Base-by-base conservation (phyloP, 768 basidiomycete genomes). In the Tulasnella sp. region DNA sequence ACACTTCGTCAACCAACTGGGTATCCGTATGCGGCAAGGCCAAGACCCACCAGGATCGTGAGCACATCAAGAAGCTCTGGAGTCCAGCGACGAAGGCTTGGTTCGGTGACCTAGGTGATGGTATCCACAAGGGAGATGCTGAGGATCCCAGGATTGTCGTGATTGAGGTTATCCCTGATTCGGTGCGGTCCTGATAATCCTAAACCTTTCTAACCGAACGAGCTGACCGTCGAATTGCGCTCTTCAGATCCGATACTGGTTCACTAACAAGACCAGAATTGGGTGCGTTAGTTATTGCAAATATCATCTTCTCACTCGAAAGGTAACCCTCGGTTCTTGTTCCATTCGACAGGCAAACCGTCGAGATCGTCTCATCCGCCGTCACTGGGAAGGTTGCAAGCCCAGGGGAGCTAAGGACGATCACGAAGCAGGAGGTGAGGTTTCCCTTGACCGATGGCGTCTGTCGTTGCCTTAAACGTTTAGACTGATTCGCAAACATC, bases 81-180 rank as follows among this genome's bases (percentile, higher is more conserved):
- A 68, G 51, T 53, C 17, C 80, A 73, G n/a, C 65, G 73, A 62
- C 80, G 30, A 69, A 61, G 21, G 70, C 84, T 0, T 96, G 89
- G 78, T 94, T 94, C 65, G 89, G 88, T 38, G 85, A 95, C 68
- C 75, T 93, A 56, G 83, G 84, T 30, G 91, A 95, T 64, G 88
- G 87, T 17, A 73, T 85, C 4, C 91, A 93, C 70, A 84, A 81
- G 65, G 92, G 91, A n/a, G 80, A 85, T 65, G 77, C 77, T 29
- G 73, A 77, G 49, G 93, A 95, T 64, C 88, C 91, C 0, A 80
- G 92, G 24, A 78, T 96, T 3, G 77, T 83, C 5, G 70, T 88
- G 34, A 88, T 95, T 64, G 81, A 89, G 69, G 79, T 96, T 56
- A 70, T 84, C 54, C 88, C 90, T 0, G 77, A 82, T 34, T 85